Conservation (phyloP, 2,329 filamentous ascomycete species). For the Botrytis aclada region DNA sequence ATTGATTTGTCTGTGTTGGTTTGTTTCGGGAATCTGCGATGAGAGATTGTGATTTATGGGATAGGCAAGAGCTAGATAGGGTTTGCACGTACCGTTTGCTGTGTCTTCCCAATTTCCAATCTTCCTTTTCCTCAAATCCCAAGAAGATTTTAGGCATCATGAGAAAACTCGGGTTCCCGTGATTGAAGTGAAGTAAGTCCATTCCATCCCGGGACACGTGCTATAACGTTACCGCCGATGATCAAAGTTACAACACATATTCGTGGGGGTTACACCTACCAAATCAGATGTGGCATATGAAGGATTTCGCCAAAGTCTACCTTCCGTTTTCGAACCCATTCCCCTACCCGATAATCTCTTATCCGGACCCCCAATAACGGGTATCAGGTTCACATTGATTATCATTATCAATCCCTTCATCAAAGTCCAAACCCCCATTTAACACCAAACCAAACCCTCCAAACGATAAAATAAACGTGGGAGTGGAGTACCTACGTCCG, state of each 20-base stretch:
- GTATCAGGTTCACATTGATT: neutral
- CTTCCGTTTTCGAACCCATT: neutral
- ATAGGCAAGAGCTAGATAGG: neutral
- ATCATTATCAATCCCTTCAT: neutral
- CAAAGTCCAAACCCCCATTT: neutral
- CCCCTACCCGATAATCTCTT: neutral
- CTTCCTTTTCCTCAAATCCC: neutral
- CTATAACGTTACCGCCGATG: neutral
- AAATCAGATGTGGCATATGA: neutral
- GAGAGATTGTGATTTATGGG: neutral
- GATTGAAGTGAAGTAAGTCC: neutral
- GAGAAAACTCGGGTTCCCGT: slow-evolving; percentile 3
- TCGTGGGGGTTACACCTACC: neutral
- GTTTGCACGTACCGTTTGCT: too few relatives aligned
- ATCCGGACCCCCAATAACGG: neutral
- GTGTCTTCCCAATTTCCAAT: neutral
- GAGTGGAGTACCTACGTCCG: neutral
- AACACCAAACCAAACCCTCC: neutral
- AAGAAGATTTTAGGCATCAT: neutral
- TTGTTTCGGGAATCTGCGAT: slow-evolving; percentile 10
- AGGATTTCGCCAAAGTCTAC: neutral
- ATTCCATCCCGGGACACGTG: neutral
- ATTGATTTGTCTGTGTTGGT: neutral
- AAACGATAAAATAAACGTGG: neutral
- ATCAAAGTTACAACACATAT: neutral